These are phyloP conservation scores for Hermanozyma aechmeae DNA, from an alignment of 805 yeast genomes.

Conservation along the genomic window DNA sequence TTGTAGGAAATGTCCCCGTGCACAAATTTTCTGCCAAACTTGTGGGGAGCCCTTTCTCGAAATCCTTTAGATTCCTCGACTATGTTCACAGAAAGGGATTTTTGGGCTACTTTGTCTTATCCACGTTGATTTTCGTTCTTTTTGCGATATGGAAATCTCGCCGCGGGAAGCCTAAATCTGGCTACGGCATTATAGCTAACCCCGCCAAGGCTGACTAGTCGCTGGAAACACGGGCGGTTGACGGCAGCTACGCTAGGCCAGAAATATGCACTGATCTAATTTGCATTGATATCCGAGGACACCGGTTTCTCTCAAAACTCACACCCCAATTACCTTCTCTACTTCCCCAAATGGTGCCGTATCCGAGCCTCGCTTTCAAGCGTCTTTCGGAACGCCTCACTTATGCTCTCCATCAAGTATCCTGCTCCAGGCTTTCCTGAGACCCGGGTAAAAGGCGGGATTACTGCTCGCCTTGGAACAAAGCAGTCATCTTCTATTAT, in stretches of 20 bases:
- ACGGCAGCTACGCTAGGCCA: no score
- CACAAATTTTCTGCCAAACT: conserved; percentile 15
- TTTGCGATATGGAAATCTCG: no score
- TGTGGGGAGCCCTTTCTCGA: conserved; percentile 36
- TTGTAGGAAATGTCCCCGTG: conserved; percentile 6
- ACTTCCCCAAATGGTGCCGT: no score
- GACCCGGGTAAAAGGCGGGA: conserved; percentile 47
- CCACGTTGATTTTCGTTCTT: conserved; percentile 3
- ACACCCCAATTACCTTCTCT: no score
- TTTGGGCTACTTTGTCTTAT: conserved; percentile 27
- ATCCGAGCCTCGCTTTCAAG: conserved; percentile 31
- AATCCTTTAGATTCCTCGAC: conserved; percentile 32
- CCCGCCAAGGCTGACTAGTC: no score
- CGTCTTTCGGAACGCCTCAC: conserved; percentile 22
- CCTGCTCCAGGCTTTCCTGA: conserved; percentile 27
- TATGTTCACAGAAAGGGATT: conserved; percentile 34
- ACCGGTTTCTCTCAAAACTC: no score
- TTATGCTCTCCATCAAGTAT: conserved; percentile 16
- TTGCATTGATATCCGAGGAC: no score
- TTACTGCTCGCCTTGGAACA: conserved; percentile 32
- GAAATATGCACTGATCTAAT: no score
- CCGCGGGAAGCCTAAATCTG: no score
- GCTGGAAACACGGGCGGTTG: no score
- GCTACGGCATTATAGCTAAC: no score
- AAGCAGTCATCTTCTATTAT: conserved; percentile 30